Base-by-base conservation (phyloP, 169 alveolate genomes). In the Eimeria zaria region DNA sequence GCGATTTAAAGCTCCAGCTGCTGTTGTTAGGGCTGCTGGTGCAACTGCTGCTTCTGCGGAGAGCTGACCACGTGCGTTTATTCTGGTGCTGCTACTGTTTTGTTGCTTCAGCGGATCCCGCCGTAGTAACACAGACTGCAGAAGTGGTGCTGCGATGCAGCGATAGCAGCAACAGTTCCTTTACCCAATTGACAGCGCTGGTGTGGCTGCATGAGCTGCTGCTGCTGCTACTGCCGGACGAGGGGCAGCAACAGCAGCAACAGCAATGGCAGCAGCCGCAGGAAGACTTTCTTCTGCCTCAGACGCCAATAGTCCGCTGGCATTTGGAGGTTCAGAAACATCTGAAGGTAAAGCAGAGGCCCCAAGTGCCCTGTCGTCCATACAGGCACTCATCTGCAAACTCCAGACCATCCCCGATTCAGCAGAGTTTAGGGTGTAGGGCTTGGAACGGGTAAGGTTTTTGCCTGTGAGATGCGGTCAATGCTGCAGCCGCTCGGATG, bases 131-230 rank as follows among this genome's bases (percentile, higher is more conserved):
- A 8, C 58, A 84, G 58, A 90, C 78, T 22, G 97, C 84, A 44
- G 88, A 55, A 9, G 88, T 90, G 60, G 91, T 90, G 64, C 87
- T 95, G 67, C 73, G 83, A 85, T 81, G 93, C 71, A 87, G 89
- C 87, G 84, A 83, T 73, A 78, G 80, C 53, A 89, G 80, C 93
- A 73, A 76, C 89, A 51, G 93, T 44, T 89, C 97, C 87, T 96
- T 96, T 48, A 53, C 87, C 60, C 96, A 91, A 16, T 87, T 96
- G 33, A 96, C 97, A n/a, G 95, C 97, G 20, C 67, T 96, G 48
- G 96, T 90, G 41, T 96, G 97, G 97, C 92, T 96, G 46, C 91
- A 87, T 33, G 94, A 80, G 88, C 78, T 76, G 62, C 96, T 85
- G 30, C 87, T 71, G 83, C 92, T 87, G 58, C 76, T 81, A 51